Conservation (phyloP, 2,329 filamentous ascomycete genomes). For the Capronia coronata region DNA sequence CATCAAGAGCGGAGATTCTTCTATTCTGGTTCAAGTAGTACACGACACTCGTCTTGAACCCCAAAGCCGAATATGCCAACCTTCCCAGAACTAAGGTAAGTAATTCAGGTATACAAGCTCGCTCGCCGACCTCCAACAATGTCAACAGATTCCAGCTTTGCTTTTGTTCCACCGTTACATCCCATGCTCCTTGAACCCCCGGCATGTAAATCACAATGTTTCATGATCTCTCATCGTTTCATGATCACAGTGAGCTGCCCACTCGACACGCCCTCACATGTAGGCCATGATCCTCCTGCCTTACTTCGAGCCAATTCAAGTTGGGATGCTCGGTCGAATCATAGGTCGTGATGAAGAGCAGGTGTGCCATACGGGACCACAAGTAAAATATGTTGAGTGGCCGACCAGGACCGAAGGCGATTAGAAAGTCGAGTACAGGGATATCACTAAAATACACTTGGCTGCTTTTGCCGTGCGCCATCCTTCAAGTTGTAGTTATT, state of each 20-base stretch:
- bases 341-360: conserved; percentile 8
- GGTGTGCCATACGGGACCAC: conserved; percentile 7
- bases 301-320: not conserved
- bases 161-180: not conserved
- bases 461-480: conserved; percentile 10
- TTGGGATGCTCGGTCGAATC: conserved; percentile 1
- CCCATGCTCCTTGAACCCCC: not conserved
- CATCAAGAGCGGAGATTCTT: conserved; percentile 15
- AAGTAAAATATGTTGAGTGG: conserved; percentile 3
- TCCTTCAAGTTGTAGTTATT: conserved; percentile 1
- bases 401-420: conserved; percentile 3
- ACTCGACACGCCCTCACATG: conserved; percentile 1
- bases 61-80: not conserved
- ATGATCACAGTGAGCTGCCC: not conserved
- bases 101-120: conserved; percentile 4
- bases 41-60: not conserved
- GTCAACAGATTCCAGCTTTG: not conserved
- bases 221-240: conserved; percentile 5
- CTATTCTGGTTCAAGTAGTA: conserved; percentile 7
- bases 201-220: conserved; percentile 3
- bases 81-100: not conserved
- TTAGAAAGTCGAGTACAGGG: conserved; percentile 25
- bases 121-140: not conserved
- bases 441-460: conserved; percentile 29
- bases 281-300: conserved; percentile 6